These are phyloP conservation scores for Cladosporium phlei DNA, from an alignment of 2,329 filamentous ascomycete genomes.

Conservation along the genomic window DNA sequence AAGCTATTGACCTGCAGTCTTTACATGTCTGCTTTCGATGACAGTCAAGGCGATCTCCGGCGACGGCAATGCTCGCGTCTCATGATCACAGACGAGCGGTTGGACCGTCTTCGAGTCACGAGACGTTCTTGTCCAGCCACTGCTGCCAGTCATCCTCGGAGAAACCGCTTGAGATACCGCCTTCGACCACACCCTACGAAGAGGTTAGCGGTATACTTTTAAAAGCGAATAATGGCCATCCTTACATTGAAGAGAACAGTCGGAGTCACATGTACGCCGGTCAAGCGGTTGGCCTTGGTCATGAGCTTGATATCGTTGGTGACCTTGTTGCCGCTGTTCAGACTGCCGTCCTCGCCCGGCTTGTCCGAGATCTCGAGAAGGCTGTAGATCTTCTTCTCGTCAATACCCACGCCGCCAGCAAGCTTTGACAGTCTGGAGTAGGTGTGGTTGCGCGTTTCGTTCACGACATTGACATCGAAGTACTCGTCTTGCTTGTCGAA, in stretches of 20 bases:
- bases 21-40: no score
- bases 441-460: constrained; percentile 78
- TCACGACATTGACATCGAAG: constrained; percentile 80
- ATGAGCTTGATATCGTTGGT: constrained; percentile 81
- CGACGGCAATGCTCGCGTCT: no score
- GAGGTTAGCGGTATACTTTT: constrained; percentile 49
- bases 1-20: no score
- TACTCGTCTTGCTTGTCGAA: constrained; percentile 68
- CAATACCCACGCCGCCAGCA: constrained; percentile 63
- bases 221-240: constrained; percentile 71
- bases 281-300: constrained; percentile 68
- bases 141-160: constrained; percentile 76
- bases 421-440: constrained; percentile 74
- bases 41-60: no score
- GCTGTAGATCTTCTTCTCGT: constrained; percentile 64
- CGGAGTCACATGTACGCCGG: constrained; percentile 84
- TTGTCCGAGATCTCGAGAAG: constrained; percentile 66
- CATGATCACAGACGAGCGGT: neutral
- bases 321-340: constrained; percentile 76
- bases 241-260: constrained; percentile 77
- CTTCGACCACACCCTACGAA: constrained; percentile 62
- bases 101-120: constrained; percentile 34
- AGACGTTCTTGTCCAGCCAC: constrained; percentile 66
- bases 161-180: constrained; percentile 74
- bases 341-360: constrained; percentile 59